These are phyloP conservation scores for Wickerhamomyces rabaulensis DNA, from an alignment of 805 yeast species.

Conservation along the genomic window DNA sequence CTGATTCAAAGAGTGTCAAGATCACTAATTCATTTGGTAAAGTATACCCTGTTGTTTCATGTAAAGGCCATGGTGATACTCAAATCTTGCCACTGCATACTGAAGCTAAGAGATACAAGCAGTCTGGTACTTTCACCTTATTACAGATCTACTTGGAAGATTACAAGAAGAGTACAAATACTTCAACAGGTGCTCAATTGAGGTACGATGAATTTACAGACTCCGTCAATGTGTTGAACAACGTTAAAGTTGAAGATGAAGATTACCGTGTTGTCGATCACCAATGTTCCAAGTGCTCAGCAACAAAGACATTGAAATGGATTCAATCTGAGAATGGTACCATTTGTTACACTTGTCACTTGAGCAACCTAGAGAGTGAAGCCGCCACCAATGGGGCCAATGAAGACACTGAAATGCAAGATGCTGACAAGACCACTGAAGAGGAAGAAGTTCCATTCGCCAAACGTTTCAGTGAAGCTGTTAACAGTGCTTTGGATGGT, in stretches of 20 bases:
- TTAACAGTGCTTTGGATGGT: conserved; percentile 1
- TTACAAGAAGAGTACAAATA: conserved; percentile 12
- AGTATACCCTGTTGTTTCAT: conserved; percentile 38
- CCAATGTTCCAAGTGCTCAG: conserved; percentile 3
- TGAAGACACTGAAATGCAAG: neutral
- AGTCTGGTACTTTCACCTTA: conserved; percentile 8
- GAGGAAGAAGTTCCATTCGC: neutral
- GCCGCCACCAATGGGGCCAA: neutral
- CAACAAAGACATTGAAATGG: conserved; percentile 15
- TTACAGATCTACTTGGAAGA: conserved; percentile 19
- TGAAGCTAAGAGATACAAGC: conserved; percentile 14
- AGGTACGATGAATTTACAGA: conserved; percentile 32
- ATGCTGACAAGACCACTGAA: neutral
- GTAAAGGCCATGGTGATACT: conserved; percentile 32
- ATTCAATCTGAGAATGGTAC: neutral
- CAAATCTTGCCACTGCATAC: conserved; percentile 23
- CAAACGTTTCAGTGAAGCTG: neutral
- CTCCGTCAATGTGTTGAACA: neutral
- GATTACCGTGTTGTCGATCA: neutral
- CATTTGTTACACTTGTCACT: conserved; percentile 14
- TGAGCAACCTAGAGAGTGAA: neutral
- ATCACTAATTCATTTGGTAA: conserved; percentile 30
- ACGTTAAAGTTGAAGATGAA: neutral
- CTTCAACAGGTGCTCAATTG: conserved; percentile 30
- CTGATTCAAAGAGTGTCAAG: conserved; percentile 18